These are phyloP conservation scores for Ganoderma meredithae DNA, from an alignment of 1,284 basidiomycete genomes.

Conservation along the genomic window DNA sequence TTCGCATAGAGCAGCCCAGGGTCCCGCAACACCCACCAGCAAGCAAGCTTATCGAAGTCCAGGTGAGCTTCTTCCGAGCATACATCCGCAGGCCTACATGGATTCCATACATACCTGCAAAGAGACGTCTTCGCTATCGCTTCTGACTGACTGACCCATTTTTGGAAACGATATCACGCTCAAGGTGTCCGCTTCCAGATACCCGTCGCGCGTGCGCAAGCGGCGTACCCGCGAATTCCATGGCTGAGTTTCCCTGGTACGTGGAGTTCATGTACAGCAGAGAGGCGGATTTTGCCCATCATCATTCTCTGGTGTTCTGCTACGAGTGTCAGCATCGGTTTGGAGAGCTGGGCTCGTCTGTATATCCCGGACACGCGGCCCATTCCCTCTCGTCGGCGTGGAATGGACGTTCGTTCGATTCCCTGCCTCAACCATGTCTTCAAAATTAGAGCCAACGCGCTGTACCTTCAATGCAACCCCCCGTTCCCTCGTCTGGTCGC, in stretches of 20 bases:
- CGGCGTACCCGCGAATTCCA: too few relatives aligned
- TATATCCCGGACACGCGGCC: slow-evolving; percentile 46
- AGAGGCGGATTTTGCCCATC: background rate
- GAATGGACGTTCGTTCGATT: slow-evolving; percentile 16
- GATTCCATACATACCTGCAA: too few relatives aligned
- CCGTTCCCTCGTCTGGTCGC: slow-evolving; percentile 27
- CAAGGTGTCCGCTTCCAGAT: too few relatives aligned
- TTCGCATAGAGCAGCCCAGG: too few relatives aligned
- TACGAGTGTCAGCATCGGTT: background rate
- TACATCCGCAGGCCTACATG: too few relatives aligned
- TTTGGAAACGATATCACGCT: too few relatives aligned
- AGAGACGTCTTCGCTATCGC: too few relatives aligned
- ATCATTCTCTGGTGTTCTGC: background rate
- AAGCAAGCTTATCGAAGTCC: too few relatives aligned
- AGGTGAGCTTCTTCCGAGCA: too few relatives aligned
- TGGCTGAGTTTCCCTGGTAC: background rate
- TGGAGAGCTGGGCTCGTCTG: slow-evolving; percentile 40
- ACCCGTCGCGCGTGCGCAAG: too few relatives aligned
- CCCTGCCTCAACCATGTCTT: background rate
- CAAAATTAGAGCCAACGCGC: background rate
- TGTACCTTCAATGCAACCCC: background rate
- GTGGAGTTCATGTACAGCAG: background rate
- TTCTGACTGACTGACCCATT: too few relatives aligned
- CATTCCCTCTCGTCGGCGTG: slow-evolving; percentile 11
- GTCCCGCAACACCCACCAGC: too few relatives aligned